Evolutionary conservation across 805 yeast species (phyloP).

Genomic region (Wickerhamiella sorbophila): DNA sequence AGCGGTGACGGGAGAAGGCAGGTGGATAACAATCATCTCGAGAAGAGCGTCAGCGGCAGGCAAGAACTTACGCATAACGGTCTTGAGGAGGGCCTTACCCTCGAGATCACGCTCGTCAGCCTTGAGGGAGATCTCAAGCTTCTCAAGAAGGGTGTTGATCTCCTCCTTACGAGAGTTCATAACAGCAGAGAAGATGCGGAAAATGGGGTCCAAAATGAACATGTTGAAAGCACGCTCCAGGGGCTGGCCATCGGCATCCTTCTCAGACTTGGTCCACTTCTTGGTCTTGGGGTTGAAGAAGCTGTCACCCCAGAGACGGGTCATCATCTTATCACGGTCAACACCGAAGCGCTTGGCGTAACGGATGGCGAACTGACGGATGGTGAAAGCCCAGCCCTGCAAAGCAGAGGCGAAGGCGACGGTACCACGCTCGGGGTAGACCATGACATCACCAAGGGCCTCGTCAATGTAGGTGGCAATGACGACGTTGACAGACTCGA

Average conservation of each 20-base stretch:
- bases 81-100: conserved; percentile 97
- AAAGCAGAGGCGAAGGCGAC: conserved; percentile 99
- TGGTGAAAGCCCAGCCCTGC: conserved; percentile 99
- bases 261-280: conserved; percentile 95
- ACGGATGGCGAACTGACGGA: conserved; percentile 95
- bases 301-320: conserved; percentile 43
- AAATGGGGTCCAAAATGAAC: conserved; percentile 98
- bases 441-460: conserved; percentile 90
- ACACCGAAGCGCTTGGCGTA: conserved; percentile 99
- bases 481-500: conserved; percentile 97
- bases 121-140: conserved; percentile 87
- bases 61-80: conserved; percentile 98
- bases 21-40: conserved; percentile 96
- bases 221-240: conserved; percentile 99
- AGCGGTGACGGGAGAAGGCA: conserved; percentile 99
- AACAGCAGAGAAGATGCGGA: conserved; percentile 90
- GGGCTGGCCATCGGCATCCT: conserved; percentile 87
- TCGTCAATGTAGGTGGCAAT: conserved; percentile 89
- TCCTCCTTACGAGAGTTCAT: conserved; percentile 99
- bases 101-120: conserved; percentile 95
- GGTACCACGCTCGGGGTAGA: conserved; percentile 97
- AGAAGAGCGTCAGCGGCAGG: conserved; percentile 99
- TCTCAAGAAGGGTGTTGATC: conserved; percentile 79
- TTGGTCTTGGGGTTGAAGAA: conserved; percentile 37
- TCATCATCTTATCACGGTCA: conserved; percentile 95